Evolutionary conservation across 2,329 filamentous ascomycete species (phyloP).

Genomic region (Didymosphaeria variabile): DNA sequence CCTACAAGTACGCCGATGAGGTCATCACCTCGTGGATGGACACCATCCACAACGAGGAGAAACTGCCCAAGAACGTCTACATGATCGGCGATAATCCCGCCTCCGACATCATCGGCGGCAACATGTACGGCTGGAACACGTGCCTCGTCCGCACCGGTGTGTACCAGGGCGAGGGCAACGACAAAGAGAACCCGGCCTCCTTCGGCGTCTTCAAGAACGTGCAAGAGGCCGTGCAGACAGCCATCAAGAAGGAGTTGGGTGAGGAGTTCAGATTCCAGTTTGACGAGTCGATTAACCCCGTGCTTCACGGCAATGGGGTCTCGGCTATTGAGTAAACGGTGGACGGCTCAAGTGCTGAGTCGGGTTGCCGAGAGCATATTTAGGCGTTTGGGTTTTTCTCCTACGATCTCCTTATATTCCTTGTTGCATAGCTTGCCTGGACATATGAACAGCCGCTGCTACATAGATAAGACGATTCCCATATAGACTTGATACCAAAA

Average conservation of each 20-base stretch:
- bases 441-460: slow-evolving; percentile 7
- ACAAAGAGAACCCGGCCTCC: slow-evolving; percentile 78
- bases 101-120: slow-evolving; percentile 77
- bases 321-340: slow-evolving; percentile 64
- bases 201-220: slow-evolving; percentile 81
- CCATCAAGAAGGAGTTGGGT: slow-evolving; percentile 75
- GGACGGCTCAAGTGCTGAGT: slow-evolving; percentile 10
- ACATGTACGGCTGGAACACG: slow-evolving; percentile 85
- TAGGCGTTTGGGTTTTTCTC: slow-evolving; percentile 8
- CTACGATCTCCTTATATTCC: background rate
- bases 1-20: slow-evolving; percentile 82
- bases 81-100: slow-evolving; percentile 81
- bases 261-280: slow-evolving; percentile 78
- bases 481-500: slow-evolving; percentile 20
- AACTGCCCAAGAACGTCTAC: slow-evolving; percentile 74
- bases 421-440: slow-evolving; percentile 18
- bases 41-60: slow-evolving; percentile 76
- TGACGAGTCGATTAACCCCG: slow-evolving; percentile 75
- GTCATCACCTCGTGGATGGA: slow-evolving; percentile 79
- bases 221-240: slow-evolving; percentile 73
- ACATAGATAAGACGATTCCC: slow-evolving; percentile 18
- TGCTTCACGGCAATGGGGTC: slow-evolving; percentile 62
- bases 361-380: slow-evolving; percentile 7
- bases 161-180: slow-evolving; percentile 79
- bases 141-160: slow-evolving; percentile 81